phyloP scores from a whole-genome alignment of 225 moss, liverwort and hornwort species.

The Lunularia cruciata region DNA sequence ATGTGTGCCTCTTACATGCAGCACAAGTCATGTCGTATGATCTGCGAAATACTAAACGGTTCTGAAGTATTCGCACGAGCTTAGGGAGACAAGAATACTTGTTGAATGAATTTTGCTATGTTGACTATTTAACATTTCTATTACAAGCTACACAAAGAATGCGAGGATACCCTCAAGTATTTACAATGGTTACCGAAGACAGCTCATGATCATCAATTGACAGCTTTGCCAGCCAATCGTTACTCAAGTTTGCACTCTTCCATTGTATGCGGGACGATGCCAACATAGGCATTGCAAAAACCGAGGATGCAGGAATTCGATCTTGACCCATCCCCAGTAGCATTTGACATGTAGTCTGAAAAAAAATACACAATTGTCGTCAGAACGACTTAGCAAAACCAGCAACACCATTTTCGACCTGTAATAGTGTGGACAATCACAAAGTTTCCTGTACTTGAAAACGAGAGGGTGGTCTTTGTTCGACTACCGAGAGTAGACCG shows the following conservation, averaged over 20 bases:
- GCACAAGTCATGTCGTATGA: constrained; percentile 15
- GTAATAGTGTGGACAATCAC: no score
- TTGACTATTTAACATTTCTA: constrained; percentile 27
- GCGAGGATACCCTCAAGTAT: constrained; percentile 40
- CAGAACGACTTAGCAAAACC: no score
- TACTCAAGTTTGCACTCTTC: constrained; percentile 66
- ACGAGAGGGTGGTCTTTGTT: no score
- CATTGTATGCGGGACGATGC: constrained; percentile 92
- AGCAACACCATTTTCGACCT: no score
- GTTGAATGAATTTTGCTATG: constrained; percentile 16
- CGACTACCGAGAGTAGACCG: no score
- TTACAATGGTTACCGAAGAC: constrained; percentile 32
- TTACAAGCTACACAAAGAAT: constrained; percentile 36
- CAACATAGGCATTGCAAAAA: constrained; percentile 99
- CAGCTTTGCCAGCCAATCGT: constrained; percentile 71
- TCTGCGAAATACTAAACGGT: constrained; percentile 12
- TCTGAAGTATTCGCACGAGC: constrained; percentile 12
- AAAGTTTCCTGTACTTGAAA: no score
- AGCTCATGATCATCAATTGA: constrained; percentile 37
- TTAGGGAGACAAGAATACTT: neutral
- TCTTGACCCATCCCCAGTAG: constrained; percentile 91
- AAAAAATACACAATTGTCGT: constrained; percentile 12
- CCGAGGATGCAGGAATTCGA: constrained; percentile 83
- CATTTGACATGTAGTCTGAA: constrained; percentile 83
- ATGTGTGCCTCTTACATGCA: constrained; percentile 17